Evolutionary conservation across 768 basidiomycete genomes (phyloP), one percentile per base, ranked within the genome.

Genomic region (Tubosaeta sp.): DNA sequence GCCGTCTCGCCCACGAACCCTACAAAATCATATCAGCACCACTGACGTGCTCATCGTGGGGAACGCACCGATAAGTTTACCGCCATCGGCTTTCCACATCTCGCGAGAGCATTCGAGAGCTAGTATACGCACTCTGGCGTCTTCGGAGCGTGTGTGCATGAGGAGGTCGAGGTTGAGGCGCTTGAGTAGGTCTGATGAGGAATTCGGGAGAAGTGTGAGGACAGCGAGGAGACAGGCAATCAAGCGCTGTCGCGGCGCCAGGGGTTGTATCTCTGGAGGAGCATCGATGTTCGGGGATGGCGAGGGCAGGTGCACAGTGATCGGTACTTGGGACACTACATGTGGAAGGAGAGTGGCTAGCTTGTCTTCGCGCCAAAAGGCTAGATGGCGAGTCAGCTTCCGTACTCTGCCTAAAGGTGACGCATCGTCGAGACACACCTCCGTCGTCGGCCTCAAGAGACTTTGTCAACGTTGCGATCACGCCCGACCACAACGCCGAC

Each of bases 351-450:
- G 71, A 48, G 81, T 78, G 8, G 81, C 76, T 21, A 91, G 66
- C 56, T 86, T 87, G 61, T 90, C 85, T 55, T 90, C 87, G 3
- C 88, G 82, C 94, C 94, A 97, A 77, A 90, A 96, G 10, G 75
- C 94, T 94, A 56, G 2, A 13, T 10, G 36, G 3, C 42, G 3
- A 18, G 10, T 43, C 13, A 14, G 3, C n/a, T 47, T 38, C n/a
- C 6, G 10, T 9, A 9, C 24, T 16, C 29, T 4, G 3, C 14
- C 6, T 32, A 13, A 25, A 32, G 18, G 27, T 2, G 27, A 42
- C 44, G 6, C 1, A 29, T 43, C 9, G 12, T 45, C 9, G 12
- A 36, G 32, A 42, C 86, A 44, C 59, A 91, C 92, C 82, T 56
- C 84, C 86, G 56, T 96, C 90, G 58, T 97, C 94, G 22, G 78